Base-by-base conservation (phyloP, 2,329 filamentous ascomycete genomes). In the Diaporthe capsici region DNA sequence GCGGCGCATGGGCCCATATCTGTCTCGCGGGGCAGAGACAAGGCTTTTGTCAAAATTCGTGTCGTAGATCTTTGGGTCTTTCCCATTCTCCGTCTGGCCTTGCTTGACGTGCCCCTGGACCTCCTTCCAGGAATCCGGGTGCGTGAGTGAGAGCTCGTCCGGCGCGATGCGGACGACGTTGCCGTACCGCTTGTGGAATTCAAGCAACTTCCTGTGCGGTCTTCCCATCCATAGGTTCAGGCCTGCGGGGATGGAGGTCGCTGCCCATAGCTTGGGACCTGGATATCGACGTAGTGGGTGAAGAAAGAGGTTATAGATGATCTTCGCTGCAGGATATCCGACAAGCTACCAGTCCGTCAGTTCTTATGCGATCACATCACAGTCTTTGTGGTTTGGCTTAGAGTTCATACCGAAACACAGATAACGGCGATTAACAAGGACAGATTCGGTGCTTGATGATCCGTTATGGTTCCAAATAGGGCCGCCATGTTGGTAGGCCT, bases 291-390 rank as follows among this genome's bases (percentile, higher is more conserved):
- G 68, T 17, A 76, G 31, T 3, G 75, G 75, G 4, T 68, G 63
- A 9, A 76, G 49, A 34, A 61, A 75, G 58, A 76, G 75, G 57
- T 75, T 76, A 31, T 76, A 76, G 15, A 75, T 39, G 31, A 76
- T 25, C 28, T 37, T 70, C 15, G 63, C 57, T 17, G 44, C 34
- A 4, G 55, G 34, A n/a, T 70, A 76, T 55, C 51, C 74, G n/a
- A 58, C 44, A 13, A 73, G 9, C 74, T 75, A 8, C 28, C 1
- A 22, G 20, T 9, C 2, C 2, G 10, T 51, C 28, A 67, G 44
- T 15, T 3, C 3, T 5, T 9, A 2, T 37, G 10, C 8, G 28
- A 8, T 8, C 17, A 28, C 28, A 7, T 22, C 28, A 39, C 39
- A 8, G 20, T 22, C 5, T 9, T 51, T 10, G 10, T 15, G 1